A percentile compares a stretch with the other conserved stretches of the same genome.
Conservation (phyloP, 352 stramenopile genomes). For the Phytophthora quininea region DNA sequence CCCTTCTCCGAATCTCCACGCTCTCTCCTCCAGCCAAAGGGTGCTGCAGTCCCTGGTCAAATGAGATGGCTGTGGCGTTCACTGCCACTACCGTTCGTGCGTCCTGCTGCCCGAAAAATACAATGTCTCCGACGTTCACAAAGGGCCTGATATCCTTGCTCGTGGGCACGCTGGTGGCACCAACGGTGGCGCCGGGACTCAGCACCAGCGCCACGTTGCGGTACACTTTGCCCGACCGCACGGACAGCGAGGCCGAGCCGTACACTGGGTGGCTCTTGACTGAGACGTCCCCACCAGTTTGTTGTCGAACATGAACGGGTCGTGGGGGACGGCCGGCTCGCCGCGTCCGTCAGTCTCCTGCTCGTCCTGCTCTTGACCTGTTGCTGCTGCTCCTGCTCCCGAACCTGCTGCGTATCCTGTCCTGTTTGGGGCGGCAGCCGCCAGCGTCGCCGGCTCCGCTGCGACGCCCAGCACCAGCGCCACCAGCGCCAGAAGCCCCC, state of each 20-base stretch:
- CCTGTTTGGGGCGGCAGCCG: no score
- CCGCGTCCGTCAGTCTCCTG: not conserved
- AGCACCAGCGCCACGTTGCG: conserved; percentile 44
- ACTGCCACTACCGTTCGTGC: conserved; percentile 57
- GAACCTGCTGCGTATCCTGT: no score
- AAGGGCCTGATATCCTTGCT: conserved; percentile 46
- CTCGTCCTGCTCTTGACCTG: not conserved
- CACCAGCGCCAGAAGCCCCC: not conserved
- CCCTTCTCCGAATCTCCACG: conserved; percentile 51
- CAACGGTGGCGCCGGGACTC: conserved; percentile 38
- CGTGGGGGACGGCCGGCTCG: conserved; percentile 38
- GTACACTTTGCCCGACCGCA: conserved; percentile 57
- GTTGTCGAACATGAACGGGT: conserved; percentile 70
- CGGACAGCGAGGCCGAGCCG: conserved; percentile 56
- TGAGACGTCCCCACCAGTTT: conserved; percentile 59
- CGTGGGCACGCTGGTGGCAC: conserved; percentile 46
- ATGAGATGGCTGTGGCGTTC: conserved; percentile 38
- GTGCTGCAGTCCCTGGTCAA: conserved; percentile 62
- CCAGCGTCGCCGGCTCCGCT: not conserved
- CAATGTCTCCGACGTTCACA: conserved; percentile 56
- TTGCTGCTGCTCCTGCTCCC: not conserved
- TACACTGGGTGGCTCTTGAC: conserved; percentile 65
- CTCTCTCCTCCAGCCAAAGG: conserved; percentile 43
- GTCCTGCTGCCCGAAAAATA: conserved; percentile 58
- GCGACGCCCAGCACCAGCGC: not conserved